Evolutionary conservation across 305 asterid species (phyloP), one percentile per base, ranked within the genome.

Genomic region (Fraxinus sp.): DNA sequence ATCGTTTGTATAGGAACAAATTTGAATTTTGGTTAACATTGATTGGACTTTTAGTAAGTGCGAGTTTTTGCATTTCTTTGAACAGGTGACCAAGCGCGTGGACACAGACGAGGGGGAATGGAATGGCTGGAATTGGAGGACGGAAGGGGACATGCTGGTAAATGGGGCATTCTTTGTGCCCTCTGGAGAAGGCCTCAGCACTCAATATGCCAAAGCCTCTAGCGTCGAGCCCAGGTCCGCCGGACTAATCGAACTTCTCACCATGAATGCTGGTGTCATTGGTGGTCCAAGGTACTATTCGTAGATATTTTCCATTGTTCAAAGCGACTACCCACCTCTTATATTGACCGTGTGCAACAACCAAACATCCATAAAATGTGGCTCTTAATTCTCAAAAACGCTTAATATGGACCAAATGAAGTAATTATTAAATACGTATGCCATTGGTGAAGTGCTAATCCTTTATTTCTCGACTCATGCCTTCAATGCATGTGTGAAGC

Each of bases 81-180:
- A 26, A 79, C 78, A 94, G 98, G 97, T 94, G 81, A 94, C 98
- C 1, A 94, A 93, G 91, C 92, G 98, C 9, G 97, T 94, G 79
- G 94, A 93, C 0, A 94, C 97, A 0, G 86, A 88, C n/a, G 97
- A 94, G 88, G 77, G 86, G 0, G 93, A 80, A 32, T 94, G 98
- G 97, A 78, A 85, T 4, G 93, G 73, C 0, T 94, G 98, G 97
- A 94, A 94, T 75, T 94, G 98, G 98, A 93, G 98, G 81, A 90
- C 97, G 2, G 97, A 93, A 1, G 98, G 97, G 82, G 98, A 94
- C 80, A 3, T 91, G 77, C 13, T 93, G 93, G 97, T 92, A 52
- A 93, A 94, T 66, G 98, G 98, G 0, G 98, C 98, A 1, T 94
- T 89, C 85, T 94, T 93, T 24, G 98, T 94, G 10, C 97, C 98